phyloP scores from a whole-genome alignment of 768 basidiomycete species.

The Collybiopsis luxurians region DNA sequence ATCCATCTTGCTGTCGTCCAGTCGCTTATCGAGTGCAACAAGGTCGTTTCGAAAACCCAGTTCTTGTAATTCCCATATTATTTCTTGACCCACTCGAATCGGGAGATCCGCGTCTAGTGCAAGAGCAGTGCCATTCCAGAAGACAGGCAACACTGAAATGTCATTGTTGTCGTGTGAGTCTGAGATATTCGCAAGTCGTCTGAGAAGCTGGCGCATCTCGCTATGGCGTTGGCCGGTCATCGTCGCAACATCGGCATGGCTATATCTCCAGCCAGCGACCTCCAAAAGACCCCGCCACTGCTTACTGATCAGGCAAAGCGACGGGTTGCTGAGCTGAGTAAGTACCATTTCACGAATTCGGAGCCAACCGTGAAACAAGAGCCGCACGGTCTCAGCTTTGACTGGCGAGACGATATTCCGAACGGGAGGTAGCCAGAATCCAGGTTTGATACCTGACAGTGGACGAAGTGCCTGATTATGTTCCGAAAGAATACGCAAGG shows the following conservation, averaged over 20 bases:
- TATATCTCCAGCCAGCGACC: too few relatives aligned
- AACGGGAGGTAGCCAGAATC: not conserved
- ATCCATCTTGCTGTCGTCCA: not conserved
- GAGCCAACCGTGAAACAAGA: not conserved
- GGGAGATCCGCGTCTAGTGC: too few relatives aligned
- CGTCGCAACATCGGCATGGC: too few relatives aligned
- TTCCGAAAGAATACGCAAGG: too few relatives aligned
- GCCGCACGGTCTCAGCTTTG: not conserved
- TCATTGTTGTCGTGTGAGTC: not conserved
- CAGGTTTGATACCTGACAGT: not conserved
- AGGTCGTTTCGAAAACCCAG: too few relatives aligned
- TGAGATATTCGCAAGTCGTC: not conserved
- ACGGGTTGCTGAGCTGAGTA: not conserved
- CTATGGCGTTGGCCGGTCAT: too few relatives aligned
- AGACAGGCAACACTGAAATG: not conserved
- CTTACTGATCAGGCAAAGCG: not conserved
- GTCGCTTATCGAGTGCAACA: not conserved
- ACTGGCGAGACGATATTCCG: too few relatives aligned
- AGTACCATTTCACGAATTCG: not conserved
- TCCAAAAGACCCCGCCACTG: too few relatives aligned
- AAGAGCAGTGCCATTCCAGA: not conserved
- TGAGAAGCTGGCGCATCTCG: too few relatives aligned
- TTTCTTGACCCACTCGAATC: not conserved
- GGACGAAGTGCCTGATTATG: not conserved
- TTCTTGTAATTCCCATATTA: too few relatives aligned